phyloP scores from a whole-genome alignment of 768 basidiomycete species.

The Royoungia palumana region DNA sequence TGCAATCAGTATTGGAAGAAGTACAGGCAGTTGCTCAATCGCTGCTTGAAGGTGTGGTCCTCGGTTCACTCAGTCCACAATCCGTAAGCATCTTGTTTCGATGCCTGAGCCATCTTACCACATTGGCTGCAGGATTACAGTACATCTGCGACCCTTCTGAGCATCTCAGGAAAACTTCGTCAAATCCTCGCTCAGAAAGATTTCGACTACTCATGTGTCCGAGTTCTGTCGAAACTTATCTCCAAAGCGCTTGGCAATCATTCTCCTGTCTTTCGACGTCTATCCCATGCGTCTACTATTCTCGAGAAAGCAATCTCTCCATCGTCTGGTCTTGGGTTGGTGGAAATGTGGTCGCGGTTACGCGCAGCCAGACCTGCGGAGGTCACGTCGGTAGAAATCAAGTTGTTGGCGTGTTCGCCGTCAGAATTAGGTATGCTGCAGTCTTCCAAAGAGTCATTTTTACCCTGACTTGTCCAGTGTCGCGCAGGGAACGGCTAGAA shows the following conservation, averaged over 20 bases:
- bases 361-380: conserved; percentile 19
- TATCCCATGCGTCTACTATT: conserved; percentile 32
- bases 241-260: conserved; percentile 37
- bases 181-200: conserved; percentile 34
- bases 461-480: conserved; percentile 10
- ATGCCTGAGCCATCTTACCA: background rate
- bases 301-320: conserved; percentile 53
- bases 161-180: conserved; percentile 42
- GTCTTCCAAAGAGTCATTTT: background rate
- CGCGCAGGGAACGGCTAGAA: conserved; percentile 23
- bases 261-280: conserved; percentile 31
- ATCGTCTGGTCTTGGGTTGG: conserved; percentile 69
- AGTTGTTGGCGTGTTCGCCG: conserved; percentile 9
- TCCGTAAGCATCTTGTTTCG: conserved; percentile 24
- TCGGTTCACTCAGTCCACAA: background rate
- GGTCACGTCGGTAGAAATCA: conserved; percentile 19
- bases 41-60: conserved; percentile 21
- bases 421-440: conserved; percentile 11
- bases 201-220: conserved; percentile 66
- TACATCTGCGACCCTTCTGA: conserved; percentile 37
- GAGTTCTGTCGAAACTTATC: conserved; percentile 57
- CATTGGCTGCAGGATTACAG: conserved; percentile 29
- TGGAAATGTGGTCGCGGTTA: conserved; percentile 65
- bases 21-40: conserved; percentile 12
- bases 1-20: conserved; percentile 25